Conservation (phyloP, 1,139 yeast genomes). For the Saccharomyces hybrid region DNA sequence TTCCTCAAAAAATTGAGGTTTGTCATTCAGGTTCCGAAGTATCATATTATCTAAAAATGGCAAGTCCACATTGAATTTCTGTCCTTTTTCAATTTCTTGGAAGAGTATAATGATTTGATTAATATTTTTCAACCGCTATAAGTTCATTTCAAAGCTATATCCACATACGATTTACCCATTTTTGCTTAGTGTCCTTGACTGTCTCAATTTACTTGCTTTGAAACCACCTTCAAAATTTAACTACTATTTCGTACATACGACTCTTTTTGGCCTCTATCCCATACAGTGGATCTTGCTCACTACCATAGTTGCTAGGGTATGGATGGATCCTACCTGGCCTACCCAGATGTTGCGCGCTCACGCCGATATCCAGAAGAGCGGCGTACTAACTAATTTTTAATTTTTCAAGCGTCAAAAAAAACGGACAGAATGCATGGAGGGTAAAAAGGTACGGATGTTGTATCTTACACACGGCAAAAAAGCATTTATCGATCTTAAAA, state of each 20-base stretch:
- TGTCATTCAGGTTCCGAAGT: not conserved
- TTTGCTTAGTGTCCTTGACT: constrained; percentile 30
- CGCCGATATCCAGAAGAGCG: not conserved
- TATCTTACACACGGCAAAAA: not conserved
- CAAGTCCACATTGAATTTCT: not conserved
- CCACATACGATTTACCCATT: constrained; percentile 37
- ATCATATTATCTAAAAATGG: not conserved
- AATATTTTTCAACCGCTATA: not conserved
- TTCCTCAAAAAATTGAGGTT: not conserved
- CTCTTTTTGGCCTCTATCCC: not conserved
- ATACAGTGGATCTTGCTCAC: not conserved
- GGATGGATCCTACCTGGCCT: not conserved
- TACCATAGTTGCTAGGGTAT: not conserved
- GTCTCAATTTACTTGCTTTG: constrained; percentile 13
- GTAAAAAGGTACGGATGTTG: not conserved
- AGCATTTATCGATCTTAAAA: not conserved
- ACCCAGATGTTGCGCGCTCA: not conserved
- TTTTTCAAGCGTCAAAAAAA: not conserved
- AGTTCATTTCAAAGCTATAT: not conserved
- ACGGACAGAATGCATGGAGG: not conserved
- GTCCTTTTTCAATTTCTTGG: not conserved
- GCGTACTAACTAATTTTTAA: not conserved
- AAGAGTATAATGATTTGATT: not conserved
- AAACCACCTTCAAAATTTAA: not conserved
- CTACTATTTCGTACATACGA: not conserved